Base-by-base conservation (phyloP, 768 basidiomycete genomes). In the Leucocoprinus birnbaumii region DNA sequence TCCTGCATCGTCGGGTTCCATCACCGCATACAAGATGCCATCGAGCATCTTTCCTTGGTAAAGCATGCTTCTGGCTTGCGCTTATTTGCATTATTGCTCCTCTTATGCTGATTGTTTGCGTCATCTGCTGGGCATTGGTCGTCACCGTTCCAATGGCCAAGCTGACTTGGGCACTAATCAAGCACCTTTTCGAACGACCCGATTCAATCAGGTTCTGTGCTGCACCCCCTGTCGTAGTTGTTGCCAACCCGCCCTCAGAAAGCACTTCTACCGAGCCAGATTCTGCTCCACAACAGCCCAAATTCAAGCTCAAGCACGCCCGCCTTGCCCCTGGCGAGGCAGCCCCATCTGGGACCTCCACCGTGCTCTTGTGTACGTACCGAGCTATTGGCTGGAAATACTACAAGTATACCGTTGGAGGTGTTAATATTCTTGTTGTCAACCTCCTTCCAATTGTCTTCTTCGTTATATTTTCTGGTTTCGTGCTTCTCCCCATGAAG, bases 321-420 rank as follows among this genome's bases (percentile, higher is more conserved):
- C 77, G 91, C 44, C 72, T 96, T 13, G 81, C 86, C 8, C 87
- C 90, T 19, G 97, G 97, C 27, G 96, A 99, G 71, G 77, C 82
- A 1, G 94, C 96, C 0, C 97, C 97, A 3, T 82, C 81, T 10
- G 89, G 88, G 18, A 80, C 79, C 31, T 89, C 93, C 41, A 98
- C 91, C 0, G 90, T 99, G 5, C 75, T 99, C 24, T 82, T 99
- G 25, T 99, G 97, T 72, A 96, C 89, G 3, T 98, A 98, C 68
- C 85, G 86, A 21, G 97, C 97, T 1, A 78, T 86, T 50, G 97
- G 96, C 1, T 74, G 84, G 63, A 80, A 95, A 68, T 98, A 97
- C 73, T 98, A 91, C 87, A 99, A 99, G 78, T 99, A 99, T 68
- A 99, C 97, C 4, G 82, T 99, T 48, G 94, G 97, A 18, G 97